Evolutionary conservation across 78 protist genomes (phyloP).

Genomic region (Dictyostelium intermedium): DNA sequence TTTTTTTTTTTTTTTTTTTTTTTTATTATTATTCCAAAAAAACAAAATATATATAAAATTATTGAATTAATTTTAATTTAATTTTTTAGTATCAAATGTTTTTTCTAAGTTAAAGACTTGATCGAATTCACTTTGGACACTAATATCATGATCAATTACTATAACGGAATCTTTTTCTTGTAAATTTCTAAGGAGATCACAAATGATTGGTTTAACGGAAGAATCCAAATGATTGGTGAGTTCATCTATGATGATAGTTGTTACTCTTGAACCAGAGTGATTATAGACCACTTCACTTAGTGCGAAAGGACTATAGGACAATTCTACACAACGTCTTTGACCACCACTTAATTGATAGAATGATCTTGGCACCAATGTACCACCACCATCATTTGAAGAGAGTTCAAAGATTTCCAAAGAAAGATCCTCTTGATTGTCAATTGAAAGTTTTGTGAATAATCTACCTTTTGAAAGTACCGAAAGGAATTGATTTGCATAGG

Average conservation of each 20-base stretch:
- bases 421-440: conserved; percentile 26
- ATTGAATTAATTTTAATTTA: not conserved
- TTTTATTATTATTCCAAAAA: no score
- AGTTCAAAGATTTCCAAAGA: conserved; percentile 35
- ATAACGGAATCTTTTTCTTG: conserved; percentile 48
- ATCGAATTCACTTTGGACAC: conserved; percentile 59
- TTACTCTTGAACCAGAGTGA: conserved; percentile 24
- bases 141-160: conserved; percentile 58
- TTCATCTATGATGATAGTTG: conserved; percentile 29
- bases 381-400: not conserved
- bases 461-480: conserved; percentile 15
- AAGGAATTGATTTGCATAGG: conserved; percentile 50
- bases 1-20: no score
- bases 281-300: conserved; percentile 41
- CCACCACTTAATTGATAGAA: conserved; percentile 57
- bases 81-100: not conserved
- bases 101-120: not conserved
- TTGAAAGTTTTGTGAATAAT: conserved; percentile 8
- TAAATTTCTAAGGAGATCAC: conserved; percentile 49
- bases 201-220: conserved; percentile 46
- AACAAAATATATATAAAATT: not conserved
- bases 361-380: not conserved
- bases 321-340: conserved; percentile 65
- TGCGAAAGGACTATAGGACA: conserved; percentile 55
- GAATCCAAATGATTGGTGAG: conserved; percentile 55